Percentiles rank a stretch among this genome's conserved stretches.
Conservation (phyloP, 2,329 filamentous ascomycete genomes). For the Dendrostoma leiphaemia region DNA sequence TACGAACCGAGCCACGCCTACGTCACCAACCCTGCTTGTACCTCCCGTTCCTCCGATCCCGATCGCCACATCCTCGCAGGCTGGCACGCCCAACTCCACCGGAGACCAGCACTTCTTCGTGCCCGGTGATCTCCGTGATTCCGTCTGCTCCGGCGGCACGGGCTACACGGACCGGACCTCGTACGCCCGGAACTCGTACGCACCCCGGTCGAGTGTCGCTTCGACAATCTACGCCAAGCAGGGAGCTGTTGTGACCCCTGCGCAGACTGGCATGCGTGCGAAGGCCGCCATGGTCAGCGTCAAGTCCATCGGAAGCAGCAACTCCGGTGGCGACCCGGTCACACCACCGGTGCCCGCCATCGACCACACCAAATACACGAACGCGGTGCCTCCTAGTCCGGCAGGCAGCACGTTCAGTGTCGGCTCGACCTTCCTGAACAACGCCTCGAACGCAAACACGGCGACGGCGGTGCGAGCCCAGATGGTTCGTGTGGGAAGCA, state of each 20-base stretch:
- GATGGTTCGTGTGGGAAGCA: constrained; percentile 57
- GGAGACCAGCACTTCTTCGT: constrained; percentile 92
- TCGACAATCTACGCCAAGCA: constrained; percentile 94
- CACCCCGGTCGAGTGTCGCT: constrained; percentile 71
- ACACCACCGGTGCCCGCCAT: constrained; percentile 73
- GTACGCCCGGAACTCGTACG: constrained; percentile 57
- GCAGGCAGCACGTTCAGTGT: constrained; percentile 61
- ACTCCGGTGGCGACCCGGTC: constrained; percentile 46
- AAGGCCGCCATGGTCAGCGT: constrained; percentile 94
- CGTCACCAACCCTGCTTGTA: constrained; percentile 76
- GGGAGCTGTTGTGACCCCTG: constrained; percentile 76
- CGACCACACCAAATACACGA: constrained; percentile 60
- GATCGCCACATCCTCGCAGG: constrained; percentile 59
- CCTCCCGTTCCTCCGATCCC: constrained; percentile 95
- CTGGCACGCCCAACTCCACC: constrained; percentile 52
- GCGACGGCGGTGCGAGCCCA: constrained; percentile 55
- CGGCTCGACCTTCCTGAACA: constrained; percentile 67
- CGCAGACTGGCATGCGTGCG: constrained; percentile 81
- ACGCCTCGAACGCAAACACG: constrained; percentile 52
- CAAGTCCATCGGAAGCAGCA: constrained; percentile 63
- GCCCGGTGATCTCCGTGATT: constrained; percentile 84
- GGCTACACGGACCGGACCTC: constrained; percentile 61
- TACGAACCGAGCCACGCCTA: constrained; percentile 83
- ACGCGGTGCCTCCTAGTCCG: constrained; percentile 49
- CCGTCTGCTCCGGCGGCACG: constrained; percentile 80